A percentile compares a stretch with the other conserved stretches of the same genome.
Conservation (phyloP, 192 early-diverging fungal genomes). For the Pilaira anomala region DNA sequence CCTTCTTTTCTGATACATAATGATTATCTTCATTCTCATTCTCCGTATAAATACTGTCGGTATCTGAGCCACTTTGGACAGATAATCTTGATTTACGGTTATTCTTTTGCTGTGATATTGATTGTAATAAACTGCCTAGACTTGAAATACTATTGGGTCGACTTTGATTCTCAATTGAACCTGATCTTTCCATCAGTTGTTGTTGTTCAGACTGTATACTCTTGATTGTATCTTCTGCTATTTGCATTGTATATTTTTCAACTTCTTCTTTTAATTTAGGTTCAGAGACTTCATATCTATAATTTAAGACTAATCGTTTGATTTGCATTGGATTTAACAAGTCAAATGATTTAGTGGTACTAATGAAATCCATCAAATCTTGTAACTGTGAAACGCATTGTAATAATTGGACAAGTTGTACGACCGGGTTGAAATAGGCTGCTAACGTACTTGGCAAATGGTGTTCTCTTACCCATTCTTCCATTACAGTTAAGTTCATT, state of each 20-base stretch:
- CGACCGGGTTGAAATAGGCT: conserved; percentile 61
- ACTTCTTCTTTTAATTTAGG: conserved; percentile 66
- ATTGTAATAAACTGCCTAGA: conserved; percentile 6
- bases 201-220: conserved; percentile 19
- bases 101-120: not conserved
- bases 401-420: conserved; percentile 80
- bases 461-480: conserved; percentile 81
- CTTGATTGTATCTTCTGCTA: conserved; percentile 64
- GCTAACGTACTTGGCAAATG: conserved; percentile 35
- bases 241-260: conserved; percentile 67
- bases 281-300: conserved; percentile 90
- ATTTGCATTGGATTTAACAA: conserved; percentile 71
- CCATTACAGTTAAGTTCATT: conserved; percentile 76
- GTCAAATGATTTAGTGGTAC: conserved; percentile 65
- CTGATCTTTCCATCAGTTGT: not conserved
- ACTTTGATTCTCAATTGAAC: conserved; percentile 13
- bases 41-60: conserved; percentile 17
- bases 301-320: conserved; percentile 67
- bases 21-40: conserved; percentile 43
- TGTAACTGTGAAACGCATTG: conserved; percentile 76
- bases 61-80: conserved; percentile 3
- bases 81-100: conserved; percentile 40
- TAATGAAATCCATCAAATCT: conserved; percentile 71
- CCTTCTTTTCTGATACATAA: conserved; percentile 51
- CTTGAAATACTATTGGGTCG: conserved; percentile 18